Conservation (phyloP, 148 eudicot species). For the Vaccinium corymbosum region DNA sequence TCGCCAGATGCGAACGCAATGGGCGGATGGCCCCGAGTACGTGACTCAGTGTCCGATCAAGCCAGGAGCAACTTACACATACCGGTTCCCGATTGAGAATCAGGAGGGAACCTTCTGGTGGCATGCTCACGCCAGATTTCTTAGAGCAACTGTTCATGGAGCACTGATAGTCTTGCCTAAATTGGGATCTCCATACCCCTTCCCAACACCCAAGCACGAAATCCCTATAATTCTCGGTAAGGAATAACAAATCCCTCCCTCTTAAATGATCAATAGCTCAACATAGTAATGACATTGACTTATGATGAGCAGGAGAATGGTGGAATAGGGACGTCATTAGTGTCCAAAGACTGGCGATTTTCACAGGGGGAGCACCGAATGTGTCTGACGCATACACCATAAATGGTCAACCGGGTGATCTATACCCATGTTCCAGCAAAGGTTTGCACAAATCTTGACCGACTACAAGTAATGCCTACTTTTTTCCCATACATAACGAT, state of each 20-base stretch:
- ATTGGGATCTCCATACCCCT: conserved; percentile 52
- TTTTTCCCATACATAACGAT: background rate
- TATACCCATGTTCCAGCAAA: conserved; percentile 56
- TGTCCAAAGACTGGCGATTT: conserved; percentile 45
- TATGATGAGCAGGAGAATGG: conserved; percentile 64
- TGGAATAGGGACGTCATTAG: conserved; percentile 66
- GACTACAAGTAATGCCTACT: background rate
- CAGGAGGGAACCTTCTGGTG: conserved; percentile 86
- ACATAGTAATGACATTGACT: background rate
- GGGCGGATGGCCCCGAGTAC: conserved; percentile 83
- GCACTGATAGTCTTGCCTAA: conserved; percentile 63
- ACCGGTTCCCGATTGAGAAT: conserved; percentile 52
- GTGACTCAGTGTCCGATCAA: conserved; percentile 75
- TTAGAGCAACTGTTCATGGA: conserved; percentile 70
- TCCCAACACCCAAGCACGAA: conserved; percentile 54
- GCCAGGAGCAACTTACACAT: conserved; percentile 68
- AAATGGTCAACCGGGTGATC: conserved; percentile 78
- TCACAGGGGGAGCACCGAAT: conserved; percentile 68
- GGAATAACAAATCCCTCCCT: background rate
- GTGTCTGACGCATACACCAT: conserved; percentile 70
- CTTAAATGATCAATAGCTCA: background rate
- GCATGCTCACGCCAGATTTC: conserved; percentile 80
- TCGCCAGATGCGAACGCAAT: conserved; percentile 60
- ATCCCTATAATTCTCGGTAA: conserved; percentile 64
- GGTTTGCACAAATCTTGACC: conserved; percentile 32